Percentiles rank a stretch among this genome's conserved stretches.
phyloP scores from a whole-genome alignment of 441 rosid genomes.

The Viola pubescens region DNA sequence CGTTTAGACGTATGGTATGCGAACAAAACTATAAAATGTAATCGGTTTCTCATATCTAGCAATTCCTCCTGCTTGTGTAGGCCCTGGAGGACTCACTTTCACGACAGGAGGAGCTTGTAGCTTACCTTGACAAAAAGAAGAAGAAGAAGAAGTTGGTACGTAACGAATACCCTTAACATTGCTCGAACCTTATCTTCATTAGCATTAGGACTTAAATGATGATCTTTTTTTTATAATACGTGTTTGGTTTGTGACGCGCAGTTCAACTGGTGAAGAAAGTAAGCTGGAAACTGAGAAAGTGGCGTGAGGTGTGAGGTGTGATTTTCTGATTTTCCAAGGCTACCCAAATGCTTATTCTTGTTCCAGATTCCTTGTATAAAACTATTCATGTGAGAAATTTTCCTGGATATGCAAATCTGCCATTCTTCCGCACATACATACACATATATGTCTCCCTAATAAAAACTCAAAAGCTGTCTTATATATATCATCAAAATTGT shows the following conservation, averaged over 20 bases:
- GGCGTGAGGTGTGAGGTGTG: constrained; percentile 18
- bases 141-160: constrained; percentile 76
- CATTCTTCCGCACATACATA: not conserved
- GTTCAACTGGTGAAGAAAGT: constrained; percentile 35
- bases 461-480: not conserved
- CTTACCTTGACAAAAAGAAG: constrained; percentile 75
- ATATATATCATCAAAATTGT: not conserved
- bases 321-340: constrained; percentile 12
- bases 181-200: not conserved
- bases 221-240: constrained; percentile 7
- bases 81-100: constrained; percentile 65
- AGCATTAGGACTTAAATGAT: not conserved
- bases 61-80: constrained; percentile 25
- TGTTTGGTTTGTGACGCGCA: constrained; percentile 26
- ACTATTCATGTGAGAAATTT: constrained; percentile 13
- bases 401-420: constrained; percentile 11
- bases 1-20: not conserved
- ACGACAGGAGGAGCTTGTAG: constrained; percentile 61
- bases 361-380: constrained; percentile 15
- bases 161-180: constrained; percentile 3
- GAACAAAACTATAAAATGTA: not conserved
- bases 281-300: constrained; percentile 16
- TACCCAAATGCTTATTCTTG: constrained; percentile 13
- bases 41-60: not conserved
- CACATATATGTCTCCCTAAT: not conserved